Percentiles rank a stretch among this genome's conserved stretches.
These are phyloP conservation scores for Candida gorgasii DNA, from an alignment of 805 yeast species.

Conservation along the genomic window DNA sequence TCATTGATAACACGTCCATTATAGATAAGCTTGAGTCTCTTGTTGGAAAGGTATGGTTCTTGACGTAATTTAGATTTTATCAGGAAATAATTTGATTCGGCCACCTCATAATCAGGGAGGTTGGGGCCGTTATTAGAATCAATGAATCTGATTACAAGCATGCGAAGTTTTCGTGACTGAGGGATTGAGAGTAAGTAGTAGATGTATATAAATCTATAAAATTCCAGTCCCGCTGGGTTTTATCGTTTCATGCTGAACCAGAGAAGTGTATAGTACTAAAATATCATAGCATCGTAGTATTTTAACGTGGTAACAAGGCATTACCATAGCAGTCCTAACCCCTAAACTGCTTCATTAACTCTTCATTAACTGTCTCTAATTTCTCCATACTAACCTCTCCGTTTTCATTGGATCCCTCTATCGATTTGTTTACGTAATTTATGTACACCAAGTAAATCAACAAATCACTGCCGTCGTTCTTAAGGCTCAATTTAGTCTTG, in stretches of 20 bases:
- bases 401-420: conserved; percentile 7
- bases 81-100: conserved; percentile 11
- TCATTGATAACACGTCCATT: conserved; percentile 67
- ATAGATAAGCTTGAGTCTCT: conserved; percentile 64
- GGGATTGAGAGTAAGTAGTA: too few species aligned
- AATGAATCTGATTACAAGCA: conserved; percentile 14
- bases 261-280: too few species aligned
- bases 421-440: conserved; percentile 11
- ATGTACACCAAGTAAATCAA: conserved; percentile 16
- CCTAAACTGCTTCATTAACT: conserved; percentile 13
- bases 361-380: conserved; percentile 6
- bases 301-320: background rate
- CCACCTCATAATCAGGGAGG: background rate
- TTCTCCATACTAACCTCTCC: conserved; percentile 6
- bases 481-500: conserved; percentile 11
- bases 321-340: conserved; percentile 8
- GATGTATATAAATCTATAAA: too few species aligned
- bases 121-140: conserved; percentile 14
- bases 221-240: too few species aligned
- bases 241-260: too few species aligned
- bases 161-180: too few species aligned
- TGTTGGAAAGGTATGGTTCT: conserved; percentile 28
- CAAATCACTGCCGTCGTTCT: conserved; percentile 15
- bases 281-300: too few species aligned
- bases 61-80: conserved; percentile 25